Base-by-base conservation (phyloP, 176 grass and related monocot species). In the Musa acuminata region DNA sequence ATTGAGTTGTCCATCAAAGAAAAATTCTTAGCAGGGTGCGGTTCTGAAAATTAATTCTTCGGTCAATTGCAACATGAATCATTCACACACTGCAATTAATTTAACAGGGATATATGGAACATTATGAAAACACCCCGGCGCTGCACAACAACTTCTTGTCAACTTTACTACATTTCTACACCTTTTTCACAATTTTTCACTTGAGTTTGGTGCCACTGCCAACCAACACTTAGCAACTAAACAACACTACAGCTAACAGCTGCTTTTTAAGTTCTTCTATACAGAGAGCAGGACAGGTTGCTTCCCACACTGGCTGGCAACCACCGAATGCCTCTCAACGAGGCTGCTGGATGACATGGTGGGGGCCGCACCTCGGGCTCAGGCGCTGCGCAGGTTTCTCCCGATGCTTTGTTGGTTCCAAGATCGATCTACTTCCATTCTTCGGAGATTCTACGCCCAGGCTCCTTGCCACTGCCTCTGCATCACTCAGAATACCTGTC, bases 331-430 rank as follows among this genome's bases (percentile, higher is more conserved):
- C 11, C 51, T 19, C 26, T 64, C 83, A 98, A 79, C 90, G 90
- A 60, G 95, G 95, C 88, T 99, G 90, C 79, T 91, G 86, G 81
- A 99, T 99, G 76, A 69, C 65, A 72, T 76, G 82, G 66, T 75
- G 80, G 7, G 62, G 29, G 29, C 26, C 50, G 77, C 11, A 49
- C 78, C 83, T 87, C 26, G 75, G 68, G 80, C 69, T 79, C 68
- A 64, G 72, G 79, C 62, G 62, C 62, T 87, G 84, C 62, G 64
- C 55, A 1, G 86, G 86, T 77, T 85, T 98, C 82, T 87, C 85
- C 2, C 20, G 55, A 11, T 80, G 49, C 85, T 64, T 88, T 0
- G 13, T 19, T 55, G 64, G 77, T 35, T 83, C 77, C 26, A 74
- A 21, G n/a, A 75, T 65, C 43, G 77, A 43, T 55, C 79, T 77